Base-by-base conservation (phyloP, 1,284 basidiomycete species). In the Cutaneotrichosporon mucoides region DNA sequence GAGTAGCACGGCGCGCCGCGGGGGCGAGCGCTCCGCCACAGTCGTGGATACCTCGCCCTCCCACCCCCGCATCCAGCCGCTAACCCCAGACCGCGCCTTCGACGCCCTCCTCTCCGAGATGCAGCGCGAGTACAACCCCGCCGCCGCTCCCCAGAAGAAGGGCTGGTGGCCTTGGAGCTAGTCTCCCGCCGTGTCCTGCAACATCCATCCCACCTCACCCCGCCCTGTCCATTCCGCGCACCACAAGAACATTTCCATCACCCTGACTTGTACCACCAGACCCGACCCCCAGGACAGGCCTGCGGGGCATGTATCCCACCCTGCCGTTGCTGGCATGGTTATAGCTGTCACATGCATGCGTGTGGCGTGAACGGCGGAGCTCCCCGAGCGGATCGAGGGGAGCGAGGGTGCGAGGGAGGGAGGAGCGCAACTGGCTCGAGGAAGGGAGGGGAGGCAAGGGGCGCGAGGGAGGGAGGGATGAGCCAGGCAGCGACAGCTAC, bases 31-130 rank as follows among this genome's bases (percentile, higher is more conserved):
- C 24, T 24, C 24, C 24, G 24, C 24, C 24, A 24, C 24, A 24
- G 24, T 24, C 24, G 24, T 24, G 24, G 24, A 24, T 24, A 24
- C 24, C 24, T 24, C 24, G 24, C 24, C 24, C 24, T 24, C 24
- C 24, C 24, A 24, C 24, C 24, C 24, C 24, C 24, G 24, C 24
- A 24, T 24, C 24, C 24, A 24, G 24, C 24, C 24, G 53, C 48
- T 46, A 38, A 51, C 45, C 16, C 37, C 40, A 93, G 91, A 82
- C 77, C 87, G 88, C 72, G 91, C 93, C 7, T 96, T 96, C 66
- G 90, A 96, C 68, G 82, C 88, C 46, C 90, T 91, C 72, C 83
- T 96, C 60, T 85, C 81, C 44, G 89, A 96, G 78, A 93, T 96
- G 77, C 73, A 77, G 61, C 68, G 66, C 65, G 68, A 71, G 55